Conservation (phyloP, 1,284 basidiomycete genomes). For the Malassezia pachydermatis region DNA sequence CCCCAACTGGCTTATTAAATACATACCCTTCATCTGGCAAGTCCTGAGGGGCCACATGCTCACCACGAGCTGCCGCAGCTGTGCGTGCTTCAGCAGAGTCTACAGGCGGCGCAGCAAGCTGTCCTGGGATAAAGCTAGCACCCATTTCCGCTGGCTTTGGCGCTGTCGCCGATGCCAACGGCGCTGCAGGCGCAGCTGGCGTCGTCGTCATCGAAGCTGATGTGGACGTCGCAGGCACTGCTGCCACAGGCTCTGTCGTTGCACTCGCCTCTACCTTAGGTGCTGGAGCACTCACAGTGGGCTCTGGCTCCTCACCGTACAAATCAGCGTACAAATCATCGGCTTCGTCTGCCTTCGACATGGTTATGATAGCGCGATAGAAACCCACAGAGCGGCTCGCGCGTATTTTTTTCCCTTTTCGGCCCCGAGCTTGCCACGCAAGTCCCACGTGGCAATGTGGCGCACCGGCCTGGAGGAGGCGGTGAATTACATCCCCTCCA, state of each 20-base stretch:
- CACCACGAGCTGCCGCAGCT: slow-evolving; percentile 15
- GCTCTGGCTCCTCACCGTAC: slow-evolving; percentile 16
- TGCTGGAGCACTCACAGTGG: slow-evolving; percentile 2
- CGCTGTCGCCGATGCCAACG: slow-evolving; percentile 4
- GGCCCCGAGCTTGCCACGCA: too few species aligned
- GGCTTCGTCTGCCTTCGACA: slow-evolving; percentile 19
- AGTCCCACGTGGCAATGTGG: neutral
- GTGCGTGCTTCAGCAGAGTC: slow-evolving; percentile 13
- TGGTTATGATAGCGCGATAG: neutral
- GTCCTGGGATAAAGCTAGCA: slow-evolving; percentile 13
- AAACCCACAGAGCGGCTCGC: too few species aligned
- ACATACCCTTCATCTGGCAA: slow-evolving; percentile 20
- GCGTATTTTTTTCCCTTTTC: too few species aligned
- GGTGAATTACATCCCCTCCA: too few species aligned
- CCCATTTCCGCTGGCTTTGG: neutral
- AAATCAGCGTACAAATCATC: slow-evolving; percentile 19
- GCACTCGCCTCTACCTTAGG: neutral
- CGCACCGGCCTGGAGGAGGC: too few species aligned
- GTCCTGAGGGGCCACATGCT: slow-evolving; percentile 19
- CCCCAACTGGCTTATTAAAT: too few species aligned
- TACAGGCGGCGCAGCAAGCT: neutral
- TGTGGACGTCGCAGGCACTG: neutral
- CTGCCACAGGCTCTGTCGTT: slow-evolving; percentile 6
- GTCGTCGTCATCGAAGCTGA: neutral
- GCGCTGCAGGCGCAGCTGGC: neutral